Base-by-base conservation (phyloP, 495 filamentous ascomycete species). In the Talaromyces proteolyticus region DNA sequence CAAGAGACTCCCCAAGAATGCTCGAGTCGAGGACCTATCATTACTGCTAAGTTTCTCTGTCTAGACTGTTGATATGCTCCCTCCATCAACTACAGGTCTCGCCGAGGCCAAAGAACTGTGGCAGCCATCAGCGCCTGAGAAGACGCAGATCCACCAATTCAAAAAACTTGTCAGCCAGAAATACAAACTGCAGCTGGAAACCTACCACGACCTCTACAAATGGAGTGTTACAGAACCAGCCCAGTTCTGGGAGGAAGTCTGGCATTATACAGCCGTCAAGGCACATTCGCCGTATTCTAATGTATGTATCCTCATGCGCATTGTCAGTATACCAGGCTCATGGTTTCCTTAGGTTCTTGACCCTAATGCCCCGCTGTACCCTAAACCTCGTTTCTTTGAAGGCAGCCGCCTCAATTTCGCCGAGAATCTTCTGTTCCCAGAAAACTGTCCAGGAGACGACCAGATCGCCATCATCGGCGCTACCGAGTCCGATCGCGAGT, bases 401-500 rank as follows among this genome's bases (percentile, higher is more conserved):
- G 86, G 84, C 6, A 81, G 87, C 17, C 81, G 69, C 42, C 70
- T 95, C 49, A 96, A 96, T 60, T 95, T 95, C 63, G 89, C 91
- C 19, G 88, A 95, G 69, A 96, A 96, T 65, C 75, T 96, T 24
- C 78, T 96, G 6, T 95, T 81, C 61, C 90, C 91, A 4, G 67
- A 72, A 12, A 74, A 73, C 39, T 62, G 75, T 17, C 79, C 81
- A 20, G 68, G 79, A 52, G 78, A 82, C 43, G 69, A 81, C 48
- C 63, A 66, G 3, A 57, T 74, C 17, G 89, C 88, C 19, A 70
- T 91, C 20, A 83, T 93, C 56, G 84, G 81, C 34, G 88, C 76
- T 5, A 91, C 87, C 10, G 89, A 94, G 66, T 77, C 75, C 6
- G 70, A 71, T 20, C 72, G 88, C 24, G 78, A 85, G 57, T 72